Evolutionary conservation across 148 eudicot genomes (phyloP).

Genomic region (Agrostemma githago): DNA sequence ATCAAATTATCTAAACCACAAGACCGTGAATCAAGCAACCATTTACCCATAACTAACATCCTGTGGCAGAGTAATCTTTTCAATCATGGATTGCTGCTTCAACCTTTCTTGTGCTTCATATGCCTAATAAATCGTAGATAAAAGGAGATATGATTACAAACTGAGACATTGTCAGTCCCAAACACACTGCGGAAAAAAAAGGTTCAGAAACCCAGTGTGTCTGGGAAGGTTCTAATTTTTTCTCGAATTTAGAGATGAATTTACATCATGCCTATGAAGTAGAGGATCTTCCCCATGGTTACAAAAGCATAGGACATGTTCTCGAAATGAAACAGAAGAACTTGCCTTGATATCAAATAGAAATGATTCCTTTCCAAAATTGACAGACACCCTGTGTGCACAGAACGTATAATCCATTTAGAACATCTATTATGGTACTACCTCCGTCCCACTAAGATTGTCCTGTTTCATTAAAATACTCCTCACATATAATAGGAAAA

Average conservation of each 20-base stretch:
- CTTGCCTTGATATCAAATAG: slow-evolving; percentile 77
- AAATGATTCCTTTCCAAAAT: slow-evolving; percentile 86
- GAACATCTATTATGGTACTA: neutral
- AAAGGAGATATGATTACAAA: neutral
- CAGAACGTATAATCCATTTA: neutral
- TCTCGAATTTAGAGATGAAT: neutral
- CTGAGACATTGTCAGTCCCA: neutral
- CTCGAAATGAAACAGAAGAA: slow-evolving; percentile 10
- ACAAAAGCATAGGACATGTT: neutral
- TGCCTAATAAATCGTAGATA: slow-evolving; percentile 40
- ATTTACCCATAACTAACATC: slow-evolving; percentile 75
- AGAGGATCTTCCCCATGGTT: neutral
- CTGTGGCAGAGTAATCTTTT: slow-evolving; percentile 54
- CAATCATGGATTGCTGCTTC: slow-evolving; percentile 65
- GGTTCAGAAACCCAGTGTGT: neutral
- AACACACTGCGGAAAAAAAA: neutral
- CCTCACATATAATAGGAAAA: no score
- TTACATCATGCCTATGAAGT: neutral
- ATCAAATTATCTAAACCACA: neutral
- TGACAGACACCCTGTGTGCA: slow-evolving; percentile 67
- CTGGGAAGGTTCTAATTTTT: neutral
- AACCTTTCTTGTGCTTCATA: slow-evolving; percentile 76
- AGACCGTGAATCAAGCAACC: slow-evolving; percentile 5
- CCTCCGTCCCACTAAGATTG: no score
- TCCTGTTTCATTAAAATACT: no score